A percentile compares a stretch with the other conserved stretches of the same genome.
Conservation (phyloP, 2,329 filamentous ascomycete species). For the Cladophialophora psammophila region DNA sequence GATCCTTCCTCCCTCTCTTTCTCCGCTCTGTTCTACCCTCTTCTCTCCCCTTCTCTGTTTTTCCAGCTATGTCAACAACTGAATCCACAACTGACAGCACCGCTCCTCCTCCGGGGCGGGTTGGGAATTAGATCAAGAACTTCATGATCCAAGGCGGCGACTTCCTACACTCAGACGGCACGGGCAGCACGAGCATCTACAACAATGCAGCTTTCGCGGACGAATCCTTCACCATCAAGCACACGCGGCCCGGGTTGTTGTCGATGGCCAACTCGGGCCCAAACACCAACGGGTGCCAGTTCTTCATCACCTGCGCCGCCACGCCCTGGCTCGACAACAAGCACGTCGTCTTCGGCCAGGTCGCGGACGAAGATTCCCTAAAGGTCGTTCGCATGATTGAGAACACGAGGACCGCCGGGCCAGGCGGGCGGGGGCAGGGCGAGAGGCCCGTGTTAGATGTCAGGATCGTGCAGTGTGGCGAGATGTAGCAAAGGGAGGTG, state of each 20-base stretch:
- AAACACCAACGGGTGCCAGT: conserved; percentile 93
- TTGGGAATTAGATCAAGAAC: conserved; percentile 74
- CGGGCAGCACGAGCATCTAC: conserved; percentile 87
- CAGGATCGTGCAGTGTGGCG: conserved; percentile 83
- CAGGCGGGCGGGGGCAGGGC: conserved; percentile 35
- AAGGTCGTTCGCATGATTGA: conserved; percentile 93
- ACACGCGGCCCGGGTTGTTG: conserved; percentile 79
- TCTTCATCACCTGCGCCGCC: conserved; percentile 92
- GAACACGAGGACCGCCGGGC: conserved; percentile 79
- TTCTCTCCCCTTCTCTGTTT: background rate
- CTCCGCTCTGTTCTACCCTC: background rate
- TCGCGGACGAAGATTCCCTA: conserved; percentile 75
- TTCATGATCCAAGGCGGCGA: conserved; percentile 99
- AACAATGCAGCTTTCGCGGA: conserved; percentile 84
- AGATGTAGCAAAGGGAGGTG: conserved; percentile 69
- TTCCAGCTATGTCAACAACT: background rate
- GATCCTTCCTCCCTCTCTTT: background rate
- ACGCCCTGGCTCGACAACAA: conserved; percentile 91
- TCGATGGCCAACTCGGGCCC: conserved; percentile 97
- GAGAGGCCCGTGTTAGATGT: conserved; percentile 88
- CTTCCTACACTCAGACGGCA: conserved; percentile 92
- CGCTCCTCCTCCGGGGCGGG: background rate
- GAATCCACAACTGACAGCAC: background rate
- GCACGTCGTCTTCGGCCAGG: conserved; percentile 94
- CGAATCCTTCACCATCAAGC: conserved; percentile 84